A percentile compares a stretch with the other conserved stretches of the same genome.
Conservation (phyloP, 2,329 filamentous ascomycete species). For the Botrytis tulipae region DNA sequence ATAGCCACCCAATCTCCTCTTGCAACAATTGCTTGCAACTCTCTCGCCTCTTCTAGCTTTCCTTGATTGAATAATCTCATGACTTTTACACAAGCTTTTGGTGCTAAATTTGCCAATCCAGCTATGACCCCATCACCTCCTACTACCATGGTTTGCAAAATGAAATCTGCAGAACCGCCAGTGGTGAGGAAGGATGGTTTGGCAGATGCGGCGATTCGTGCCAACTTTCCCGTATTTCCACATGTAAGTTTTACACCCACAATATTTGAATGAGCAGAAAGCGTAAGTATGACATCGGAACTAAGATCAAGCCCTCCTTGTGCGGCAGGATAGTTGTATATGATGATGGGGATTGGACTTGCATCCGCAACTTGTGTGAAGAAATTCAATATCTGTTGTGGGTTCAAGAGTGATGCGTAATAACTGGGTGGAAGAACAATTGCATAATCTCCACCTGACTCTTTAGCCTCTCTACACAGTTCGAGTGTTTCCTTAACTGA, state of each 20-base stretch:
- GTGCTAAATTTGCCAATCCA: conserved; percentile 17
- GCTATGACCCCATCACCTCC: conserved; percentile 17
- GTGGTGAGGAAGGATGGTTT: conserved; percentile 4
- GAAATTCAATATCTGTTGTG: conserved; percentile 52
- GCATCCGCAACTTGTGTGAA: conserved; percentile 47
- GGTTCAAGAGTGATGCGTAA: conserved; percentile 44
- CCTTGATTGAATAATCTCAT: conserved; percentile 57
- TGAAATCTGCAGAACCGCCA: conserved; percentile 17
- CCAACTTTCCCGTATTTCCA: conserved; percentile 45
- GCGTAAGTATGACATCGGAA: conserved; percentile 40
- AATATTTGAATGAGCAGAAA: conserved; percentile 41
- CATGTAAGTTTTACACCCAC: conserved; percentile 42
- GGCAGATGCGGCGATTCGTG: conserved; percentile 40
- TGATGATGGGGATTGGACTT: conserved; percentile 44
- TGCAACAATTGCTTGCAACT: conserved; percentile 59
- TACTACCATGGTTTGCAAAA: conserved; percentile 11
- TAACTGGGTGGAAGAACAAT: conserved; percentile 43
- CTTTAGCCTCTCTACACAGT: conserved; percentile 40
- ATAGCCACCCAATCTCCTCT: conserved; percentile 66
- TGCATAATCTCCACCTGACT: conserved; percentile 42
- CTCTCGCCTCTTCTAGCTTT: conserved; percentile 54
- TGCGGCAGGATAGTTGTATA: conserved; percentile 49
- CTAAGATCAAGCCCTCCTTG: conserved; percentile 46
- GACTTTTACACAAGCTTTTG: conserved; percentile 54
- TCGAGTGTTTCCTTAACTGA: conserved; percentile 44